Conservation (phyloP, 1,139 yeast species). For the Diutina rugosa region DNA sequence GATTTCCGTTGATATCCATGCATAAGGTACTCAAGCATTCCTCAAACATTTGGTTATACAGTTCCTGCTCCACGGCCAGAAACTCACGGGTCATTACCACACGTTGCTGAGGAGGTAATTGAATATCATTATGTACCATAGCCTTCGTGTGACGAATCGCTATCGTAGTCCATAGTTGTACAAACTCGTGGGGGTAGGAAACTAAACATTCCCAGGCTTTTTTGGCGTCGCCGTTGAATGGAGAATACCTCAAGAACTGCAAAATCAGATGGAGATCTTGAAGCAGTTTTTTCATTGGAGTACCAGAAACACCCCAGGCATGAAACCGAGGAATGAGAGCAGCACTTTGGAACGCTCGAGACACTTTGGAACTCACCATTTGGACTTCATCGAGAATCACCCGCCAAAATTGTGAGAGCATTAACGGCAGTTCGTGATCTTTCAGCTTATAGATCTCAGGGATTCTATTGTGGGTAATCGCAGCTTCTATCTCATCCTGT, state of each 20-base stretch:
- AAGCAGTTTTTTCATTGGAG: slow-evolving; percentile 63
- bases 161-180: slow-evolving; percentile 30
- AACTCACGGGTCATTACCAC: slow-evolving; percentile 61
- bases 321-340: slow-evolving; percentile 71
- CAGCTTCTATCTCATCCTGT: not conserved
- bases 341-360: slow-evolving; percentile 73
- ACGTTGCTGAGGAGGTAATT: slow-evolving; percentile 66
- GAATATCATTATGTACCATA: slow-evolving; percentile 67
- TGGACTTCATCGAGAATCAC: slow-evolving; percentile 89
- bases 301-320: slow-evolving; percentile 96
- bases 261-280: slow-evolving; percentile 45
- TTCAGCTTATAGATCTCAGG: slow-evolving; percentile 1
- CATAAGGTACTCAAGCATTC: slow-evolving; percentile 54
- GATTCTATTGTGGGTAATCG: not conserved
- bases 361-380: slow-evolving; percentile 66
- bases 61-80: slow-evolving; percentile 71
- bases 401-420: slow-evolving; percentile 80
- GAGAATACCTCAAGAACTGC: slow-evolving; percentile 51
- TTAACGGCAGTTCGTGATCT: slow-evolving; percentile 68
- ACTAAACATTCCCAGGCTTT: slow-evolving; percentile 22
- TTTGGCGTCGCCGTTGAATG: slow-evolving; percentile 39
- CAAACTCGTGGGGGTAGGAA: slow-evolving; percentile 13
- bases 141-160: slow-evolving; percentile 75
- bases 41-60: slow-evolving; percentile 52
- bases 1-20: slow-evolving; percentile 41